Percentiles rank a stretch among this genome's conserved stretches.
Evolutionary conservation across 352 stramenopile species (phyloP).

Genomic region (Poterioochromonas sp.): DNA sequence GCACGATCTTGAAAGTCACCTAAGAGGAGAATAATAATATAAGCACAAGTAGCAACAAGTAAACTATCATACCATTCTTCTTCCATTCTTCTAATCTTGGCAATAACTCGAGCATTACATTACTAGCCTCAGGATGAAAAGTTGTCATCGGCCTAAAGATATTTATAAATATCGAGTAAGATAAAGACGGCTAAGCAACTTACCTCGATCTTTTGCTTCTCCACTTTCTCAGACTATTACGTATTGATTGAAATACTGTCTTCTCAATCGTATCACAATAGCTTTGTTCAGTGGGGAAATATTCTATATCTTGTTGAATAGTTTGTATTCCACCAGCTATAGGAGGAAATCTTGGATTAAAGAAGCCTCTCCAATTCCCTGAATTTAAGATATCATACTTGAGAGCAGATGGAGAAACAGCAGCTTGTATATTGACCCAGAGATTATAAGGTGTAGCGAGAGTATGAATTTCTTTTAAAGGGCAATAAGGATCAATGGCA

Average conservation of each 20-base stretch:
- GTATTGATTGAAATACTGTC: constrained; percentile 59
- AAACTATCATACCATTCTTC: background rate
- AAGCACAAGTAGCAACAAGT: no score
- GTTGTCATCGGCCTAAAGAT: constrained; percentile 49
- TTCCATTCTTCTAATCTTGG: constrained; percentile 51
- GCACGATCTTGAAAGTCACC: no score
- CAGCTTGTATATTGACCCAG: constrained; percentile 66
- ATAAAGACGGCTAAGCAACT: constrained; percentile 34
- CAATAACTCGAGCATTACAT: constrained; percentile 56
- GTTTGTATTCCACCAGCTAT: constrained; percentile 37
- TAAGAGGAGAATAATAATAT: background rate
- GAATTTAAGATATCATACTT: constrained; percentile 62
- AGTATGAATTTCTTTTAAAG: constrained; percentile 58
- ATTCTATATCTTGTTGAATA: constrained; percentile 54
- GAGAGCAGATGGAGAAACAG: constrained; percentile 47
- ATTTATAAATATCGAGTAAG: background rate
- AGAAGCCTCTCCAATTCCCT: constrained; percentile 68
- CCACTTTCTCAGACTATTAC: constrained; percentile 64
- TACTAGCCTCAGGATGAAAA: constrained; percentile 60
- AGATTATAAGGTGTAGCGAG: constrained; percentile 64
- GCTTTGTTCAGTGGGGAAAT: constrained; percentile 49
- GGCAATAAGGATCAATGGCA: constrained; percentile 57
- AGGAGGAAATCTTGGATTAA: constrained; percentile 41
- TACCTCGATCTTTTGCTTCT: constrained; percentile 46
- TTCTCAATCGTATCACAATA: constrained; percentile 58